phyloP scores from a whole-genome alignment of 2,329 filamentous ascomycete species.

The Fusarium hostae region DNA sequence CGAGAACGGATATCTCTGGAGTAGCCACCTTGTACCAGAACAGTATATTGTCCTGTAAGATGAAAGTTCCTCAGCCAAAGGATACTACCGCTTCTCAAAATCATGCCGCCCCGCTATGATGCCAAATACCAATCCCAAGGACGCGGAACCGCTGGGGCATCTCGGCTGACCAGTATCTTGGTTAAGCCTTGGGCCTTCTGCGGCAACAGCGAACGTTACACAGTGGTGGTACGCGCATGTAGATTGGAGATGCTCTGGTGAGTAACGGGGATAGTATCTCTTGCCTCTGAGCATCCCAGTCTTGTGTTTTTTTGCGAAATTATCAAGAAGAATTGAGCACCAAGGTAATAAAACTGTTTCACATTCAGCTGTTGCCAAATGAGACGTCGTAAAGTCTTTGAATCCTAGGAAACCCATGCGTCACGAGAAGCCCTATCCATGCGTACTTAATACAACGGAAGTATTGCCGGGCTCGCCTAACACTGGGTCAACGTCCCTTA shows the following conservation, averaged over 20 bases:
- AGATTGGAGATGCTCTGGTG: background rate
- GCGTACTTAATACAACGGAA: slow-evolving; percentile 35
- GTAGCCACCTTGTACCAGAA: slow-evolving; percentile 2
- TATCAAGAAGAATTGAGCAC: slow-evolving; percentile 2
- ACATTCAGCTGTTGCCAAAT: slow-evolving; percentile 39
- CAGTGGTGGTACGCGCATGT: background rate
- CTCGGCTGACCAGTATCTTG: slow-evolving; percentile 16
- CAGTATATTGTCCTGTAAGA: slow-evolving; percentile 4
- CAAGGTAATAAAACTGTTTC: slow-evolving; percentile 34
- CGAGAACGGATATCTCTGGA: slow-evolving; percentile 9
- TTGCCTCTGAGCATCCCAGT: background rate
- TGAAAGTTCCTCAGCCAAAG: slow-evolving; percentile 24
- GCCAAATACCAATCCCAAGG: slow-evolving; percentile 31
- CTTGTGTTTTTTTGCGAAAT: slow-evolving; percentile 3
- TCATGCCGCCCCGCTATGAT: slow-evolving; percentile 25
- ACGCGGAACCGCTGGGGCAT: slow-evolving; percentile 30
- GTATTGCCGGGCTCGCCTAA: slow-evolving; percentile 41
- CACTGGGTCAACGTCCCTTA: slow-evolving; percentile 19
- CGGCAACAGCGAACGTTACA: background rate
- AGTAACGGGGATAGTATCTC: background rate
- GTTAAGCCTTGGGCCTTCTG: slow-evolving; percentile 4
- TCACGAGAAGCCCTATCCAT: slow-evolving; percentile 24
- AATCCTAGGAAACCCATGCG: slow-evolving; percentile 22
- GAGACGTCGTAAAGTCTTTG: slow-evolving; percentile 31
- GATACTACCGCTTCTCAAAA: slow-evolving; percentile 23